Evolutionary conservation across 371 early-diverging fungal genomes (phyloP), one percentile per base, ranked within the genome.

Genomic region (Lichtheimia corymbifera): DNA sequence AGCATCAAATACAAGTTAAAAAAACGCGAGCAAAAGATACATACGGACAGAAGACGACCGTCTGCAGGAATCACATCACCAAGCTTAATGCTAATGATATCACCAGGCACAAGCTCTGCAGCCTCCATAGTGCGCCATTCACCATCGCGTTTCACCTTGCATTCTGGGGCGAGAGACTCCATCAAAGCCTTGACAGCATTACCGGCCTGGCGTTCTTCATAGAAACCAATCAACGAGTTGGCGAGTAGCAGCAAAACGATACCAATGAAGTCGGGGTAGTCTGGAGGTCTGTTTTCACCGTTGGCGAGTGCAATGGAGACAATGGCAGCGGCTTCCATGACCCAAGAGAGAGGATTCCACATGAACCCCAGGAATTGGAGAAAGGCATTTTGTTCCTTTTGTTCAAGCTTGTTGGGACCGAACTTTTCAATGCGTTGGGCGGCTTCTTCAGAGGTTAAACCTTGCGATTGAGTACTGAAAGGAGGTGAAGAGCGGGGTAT

Each of bases 261-360:
- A 79, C 91, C 92, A 44, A 87, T 90, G 62, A 95, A 89, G 74
- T 94, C 93, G 56, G 85, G 82, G 84, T 91, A 93, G 71, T 93
- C 90, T 22, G 88, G 88, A 6, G 90, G 75, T 60, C 66, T 54
- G 53, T 77, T 76, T 42, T 83, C 82, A 65, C 68, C 89, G 74
- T 89, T 89, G 63, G 87, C 85, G 25, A 89, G 73, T 6, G 72
- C 88, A 61, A 88, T 88, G 40, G 90, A 87, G 42, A 90, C 88
- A 57, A 89, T 66, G n/a, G 88, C 88, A 45, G 90, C 90, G 24
- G 88, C 87, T 72, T 90, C 90, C 88, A 90, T 90, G 52, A 90
- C 88, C 84, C 87, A 90, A 7, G 90, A 88, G 27, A 90, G 80
- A 52, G 90, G 88, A 63, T 88, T 88, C 87, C 88, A 87, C 88